A percentile compares a stretch with the other conserved stretches of the same genome.
phyloP scores from a whole-genome alignment of 2,329 filamentous ascomycete genomes.

The Colletotrichum salicis region DNA sequence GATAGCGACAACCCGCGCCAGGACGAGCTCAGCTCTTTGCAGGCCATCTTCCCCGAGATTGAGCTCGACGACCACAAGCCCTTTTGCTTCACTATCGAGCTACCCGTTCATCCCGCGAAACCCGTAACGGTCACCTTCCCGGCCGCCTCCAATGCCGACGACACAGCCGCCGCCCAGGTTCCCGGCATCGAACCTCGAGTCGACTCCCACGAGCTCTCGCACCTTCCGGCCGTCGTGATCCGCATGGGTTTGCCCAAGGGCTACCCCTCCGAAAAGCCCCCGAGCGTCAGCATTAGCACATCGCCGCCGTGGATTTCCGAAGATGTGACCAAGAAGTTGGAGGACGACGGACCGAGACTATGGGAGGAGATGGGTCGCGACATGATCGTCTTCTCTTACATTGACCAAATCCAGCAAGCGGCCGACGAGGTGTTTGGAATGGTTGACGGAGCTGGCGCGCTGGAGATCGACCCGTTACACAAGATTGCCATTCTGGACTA shows the following conservation, averaged over 20 bases:
- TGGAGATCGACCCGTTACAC: constrained; percentile 65
- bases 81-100: constrained; percentile 65
- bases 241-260: constrained; percentile 64
- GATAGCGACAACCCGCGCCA: constrained; percentile 62
- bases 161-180: constrained; percentile 28
- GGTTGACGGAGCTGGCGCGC: constrained; percentile 56
- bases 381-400: constrained; percentile 70
- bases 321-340: constrained; percentile 59
- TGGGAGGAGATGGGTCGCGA: constrained; percentile 73
- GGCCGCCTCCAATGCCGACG: constrained; percentile 47
- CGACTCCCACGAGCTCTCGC: constrained; percentile 62
- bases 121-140: constrained; percentile 69
- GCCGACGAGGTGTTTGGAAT: constrained; percentile 71
- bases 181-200: constrained; percentile 34
- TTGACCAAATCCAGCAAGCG: constrained; percentile 70
- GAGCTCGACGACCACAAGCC: constrained; percentile 53
- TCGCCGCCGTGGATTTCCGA: constrained; percentile 67
- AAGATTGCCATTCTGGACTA: constrained; percentile 82
- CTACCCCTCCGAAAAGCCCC: constrained; percentile 67
- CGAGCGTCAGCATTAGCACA: constrained; percentile 62
- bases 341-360: constrained; percentile 60
- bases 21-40: constrained; percentile 69
- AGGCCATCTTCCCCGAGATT: constrained; percentile 76
- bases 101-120: constrained; percentile 65
- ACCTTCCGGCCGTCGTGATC: constrained; percentile 68